These are phyloP conservation scores for Astrephomene gubernaculifera DNA, from an alignment of 139 green algal species.

Conservation along the genomic window DNA sequence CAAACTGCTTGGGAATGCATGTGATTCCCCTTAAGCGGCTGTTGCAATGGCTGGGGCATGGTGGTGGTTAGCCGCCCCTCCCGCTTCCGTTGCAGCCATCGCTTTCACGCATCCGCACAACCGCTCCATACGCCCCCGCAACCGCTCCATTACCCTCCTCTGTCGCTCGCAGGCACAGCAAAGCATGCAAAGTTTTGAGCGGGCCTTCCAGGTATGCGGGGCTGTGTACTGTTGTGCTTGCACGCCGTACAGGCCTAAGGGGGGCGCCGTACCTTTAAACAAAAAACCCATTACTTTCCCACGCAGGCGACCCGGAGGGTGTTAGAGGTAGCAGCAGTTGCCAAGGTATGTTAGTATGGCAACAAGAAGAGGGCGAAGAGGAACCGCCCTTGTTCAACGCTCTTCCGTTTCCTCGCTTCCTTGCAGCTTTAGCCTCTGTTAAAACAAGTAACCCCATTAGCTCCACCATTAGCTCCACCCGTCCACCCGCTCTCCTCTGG, in stretches of 20 bases:
- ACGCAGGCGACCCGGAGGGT: slow-evolving; percentile 1
- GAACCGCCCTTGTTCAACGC: no score
- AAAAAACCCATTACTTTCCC: neutral
- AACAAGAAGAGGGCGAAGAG: no score
- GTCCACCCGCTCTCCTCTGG: no score
- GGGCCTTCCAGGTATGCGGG: slow-evolving; percentile 55
- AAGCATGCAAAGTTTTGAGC: slow-evolving; percentile 47
- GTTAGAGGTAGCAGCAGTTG: slow-evolving; percentile 27
- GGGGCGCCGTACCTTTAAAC: no score
- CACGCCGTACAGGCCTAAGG: no score
- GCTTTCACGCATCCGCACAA: neutral
- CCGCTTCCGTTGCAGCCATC: neutral
- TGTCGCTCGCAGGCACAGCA: slow-evolving; percentile 48
- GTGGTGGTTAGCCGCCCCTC: neutral
- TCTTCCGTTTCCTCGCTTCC: no score
- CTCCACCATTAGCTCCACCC: no score
- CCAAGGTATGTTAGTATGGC: slow-evolving; percentile 34
- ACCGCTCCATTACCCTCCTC: neutral
- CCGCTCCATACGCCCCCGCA: neutral
- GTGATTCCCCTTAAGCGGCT: neutral
- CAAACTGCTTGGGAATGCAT: neutral
- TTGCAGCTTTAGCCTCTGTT: no score
- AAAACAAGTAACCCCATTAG: no score
- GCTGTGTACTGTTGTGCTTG: no score
- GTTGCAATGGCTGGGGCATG: neutral